Percentiles rank a stretch among this genome's conserved stretches.
These are phyloP conservation scores for Pyrus bretschneideri DNA, from an alignment of 306 rosid genomes.

Conservation along the genomic window DNA sequence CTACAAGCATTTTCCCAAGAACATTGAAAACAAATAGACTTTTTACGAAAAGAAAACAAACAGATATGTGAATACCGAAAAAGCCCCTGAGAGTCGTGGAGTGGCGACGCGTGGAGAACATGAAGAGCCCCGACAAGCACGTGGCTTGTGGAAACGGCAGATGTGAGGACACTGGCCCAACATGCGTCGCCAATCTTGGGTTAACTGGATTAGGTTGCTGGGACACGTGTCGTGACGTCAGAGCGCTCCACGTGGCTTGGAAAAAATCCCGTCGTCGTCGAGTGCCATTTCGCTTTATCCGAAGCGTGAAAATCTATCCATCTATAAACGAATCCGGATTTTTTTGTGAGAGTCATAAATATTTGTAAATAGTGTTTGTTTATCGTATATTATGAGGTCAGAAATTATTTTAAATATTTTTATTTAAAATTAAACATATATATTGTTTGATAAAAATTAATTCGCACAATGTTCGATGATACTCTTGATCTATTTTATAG, in stretches of 20 bases:
- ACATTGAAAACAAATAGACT: not conserved
- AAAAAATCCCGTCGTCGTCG: not conserved
- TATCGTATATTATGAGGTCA: no score
- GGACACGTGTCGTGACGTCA: slow-evolving; percentile 30
- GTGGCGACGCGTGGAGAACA: slow-evolving; percentile 31
- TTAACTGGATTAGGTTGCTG: not conserved
- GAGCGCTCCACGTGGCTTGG: slow-evolving; percentile 14
- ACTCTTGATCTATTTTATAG: no score
- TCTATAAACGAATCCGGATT: not conserved
- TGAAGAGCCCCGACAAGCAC: slow-evolving; percentile 1
- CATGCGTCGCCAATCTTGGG: slow-evolving; percentile 24
- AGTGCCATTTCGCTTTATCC: not conserved
- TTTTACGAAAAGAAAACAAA: no score
- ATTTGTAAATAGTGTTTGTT: no score
- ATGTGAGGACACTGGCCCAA: slow-evolving; percentile 19
- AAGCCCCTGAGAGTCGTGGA: not conserved
- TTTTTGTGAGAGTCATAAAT: rapidly evolving
- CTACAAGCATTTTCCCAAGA: not conserved
- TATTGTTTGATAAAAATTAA: no score
- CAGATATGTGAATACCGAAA: slow-evolving; percentile 5
- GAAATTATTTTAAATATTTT: no score
- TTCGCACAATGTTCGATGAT: no score
- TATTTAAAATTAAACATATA: no score
- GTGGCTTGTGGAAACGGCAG: slow-evolving; percentile 15
- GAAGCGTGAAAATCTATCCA: not conserved